phyloP scores from a whole-genome alignment of 805 yeast species.

The Candida boleticola region DNA sequence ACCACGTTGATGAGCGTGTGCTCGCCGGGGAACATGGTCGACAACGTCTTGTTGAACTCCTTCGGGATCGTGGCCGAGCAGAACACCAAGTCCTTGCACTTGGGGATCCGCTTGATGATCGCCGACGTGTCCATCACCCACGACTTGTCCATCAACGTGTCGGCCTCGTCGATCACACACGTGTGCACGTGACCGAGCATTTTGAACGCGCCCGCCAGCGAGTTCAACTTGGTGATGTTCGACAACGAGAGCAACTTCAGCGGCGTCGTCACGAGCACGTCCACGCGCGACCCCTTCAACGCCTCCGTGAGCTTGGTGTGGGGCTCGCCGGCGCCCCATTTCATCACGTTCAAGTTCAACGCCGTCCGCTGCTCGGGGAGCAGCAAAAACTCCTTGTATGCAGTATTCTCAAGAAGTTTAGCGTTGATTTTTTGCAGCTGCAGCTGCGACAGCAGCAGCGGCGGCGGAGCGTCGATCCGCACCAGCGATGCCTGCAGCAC shows the following conservation, averaged over 20 bases:
- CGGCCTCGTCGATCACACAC: constrained; percentile 90
- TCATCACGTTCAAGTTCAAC: constrained; percentile 46
- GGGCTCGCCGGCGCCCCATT: constrained; percentile 63
- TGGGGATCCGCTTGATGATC: constrained; percentile 49
- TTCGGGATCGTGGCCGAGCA: constrained; percentile 91
- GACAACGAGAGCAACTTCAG: constrained; percentile 55
- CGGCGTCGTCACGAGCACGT: constrained; percentile 84
- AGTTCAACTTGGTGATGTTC: constrained; percentile 26
- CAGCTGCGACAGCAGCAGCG: not conserved
- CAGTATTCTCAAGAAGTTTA: constrained; percentile 16
- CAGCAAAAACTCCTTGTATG: constrained; percentile 21
- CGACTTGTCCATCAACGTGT: constrained; percentile 80
- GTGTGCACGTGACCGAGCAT: constrained; percentile 48
- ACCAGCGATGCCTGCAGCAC: constrained; percentile 29
- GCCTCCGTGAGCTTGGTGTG: constrained; percentile 51
- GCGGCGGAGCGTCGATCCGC: constrained; percentile 19
- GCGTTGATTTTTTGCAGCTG: constrained; percentile 9
- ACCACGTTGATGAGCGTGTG: constrained; percentile 54
- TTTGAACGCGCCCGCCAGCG: constrained; percentile 33
- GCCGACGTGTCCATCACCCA: constrained; percentile 66
- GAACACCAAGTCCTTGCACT: constrained; percentile 62
- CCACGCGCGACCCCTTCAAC: constrained; percentile 53
- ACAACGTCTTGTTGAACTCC: constrained; percentile 63
- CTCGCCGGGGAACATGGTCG: constrained; percentile 59
- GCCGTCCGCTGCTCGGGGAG: constrained; percentile 19